phyloP scores from a whole-genome alignment of 345 rosid genomes.

The Camelina laxa region DNA sequence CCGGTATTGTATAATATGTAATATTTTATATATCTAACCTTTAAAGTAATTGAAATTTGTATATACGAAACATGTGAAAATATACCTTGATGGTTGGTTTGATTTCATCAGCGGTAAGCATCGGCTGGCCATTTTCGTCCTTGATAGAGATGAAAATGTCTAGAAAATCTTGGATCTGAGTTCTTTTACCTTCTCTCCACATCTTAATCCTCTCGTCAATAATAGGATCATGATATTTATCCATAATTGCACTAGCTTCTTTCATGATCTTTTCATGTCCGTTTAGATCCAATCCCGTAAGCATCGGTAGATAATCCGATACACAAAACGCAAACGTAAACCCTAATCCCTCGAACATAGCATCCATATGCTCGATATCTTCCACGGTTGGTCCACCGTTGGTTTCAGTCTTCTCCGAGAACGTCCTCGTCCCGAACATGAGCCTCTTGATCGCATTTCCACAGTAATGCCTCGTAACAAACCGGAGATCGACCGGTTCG shows the following conservation, averaged over 20 bases:
- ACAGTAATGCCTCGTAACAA: constrained; percentile 43
- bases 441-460: constrained; percentile 46
- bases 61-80: neutral
- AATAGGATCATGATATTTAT: constrained; percentile 44
- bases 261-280: constrained; percentile 48
- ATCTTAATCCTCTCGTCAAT: constrained; percentile 43
- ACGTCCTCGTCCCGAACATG: constrained; percentile 45
- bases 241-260: constrained; percentile 41
- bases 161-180: constrained; percentile 50
- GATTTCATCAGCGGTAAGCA: constrained; percentile 51
- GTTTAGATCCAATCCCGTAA: constrained; percentile 41
- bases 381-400: constrained; percentile 50
- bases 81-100: constrained; percentile 50
- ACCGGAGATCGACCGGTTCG: constrained; percentile 43
- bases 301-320: constrained; percentile 45
- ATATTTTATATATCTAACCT: neutral
- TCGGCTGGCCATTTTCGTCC: constrained; percentile 43
- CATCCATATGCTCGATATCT: constrained; percentile 52
- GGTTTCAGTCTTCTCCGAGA: constrained; percentile 24
- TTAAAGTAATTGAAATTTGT: neutral
- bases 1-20: neutral
- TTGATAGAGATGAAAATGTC: constrained; percentile 51
- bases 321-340: constrained; percentile 42
- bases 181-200: constrained; percentile 43
- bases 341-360: constrained; percentile 40